Base-by-base conservation (phyloP, 2,329 filamentous ascomycete species). In the Harringtonia lauricola region DNA sequence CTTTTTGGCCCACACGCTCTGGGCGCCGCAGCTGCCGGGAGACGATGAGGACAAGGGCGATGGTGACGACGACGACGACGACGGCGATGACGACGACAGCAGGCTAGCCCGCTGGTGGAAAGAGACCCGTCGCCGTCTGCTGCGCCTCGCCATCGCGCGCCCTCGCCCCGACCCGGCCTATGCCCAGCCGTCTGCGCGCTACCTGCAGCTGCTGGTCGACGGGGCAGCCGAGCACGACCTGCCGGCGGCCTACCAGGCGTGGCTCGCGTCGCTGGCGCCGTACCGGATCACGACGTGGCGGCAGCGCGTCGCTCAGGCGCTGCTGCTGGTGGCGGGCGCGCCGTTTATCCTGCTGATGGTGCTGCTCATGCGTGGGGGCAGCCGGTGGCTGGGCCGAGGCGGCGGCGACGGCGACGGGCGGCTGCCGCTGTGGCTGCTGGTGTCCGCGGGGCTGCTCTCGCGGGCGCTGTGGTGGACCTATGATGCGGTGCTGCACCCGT, bases 1-100 rank as follows among this genome's bases (percentile, higher is more conserved):
- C 0, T 94, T 96, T 66, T 74, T 85, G 53, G 88, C 88, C 1
- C 85, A 88, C 57, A 96, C 90, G 0, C 73, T 98, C 1, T 86
- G 86, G 56, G 83, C 83, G 1, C 83, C 86, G 1, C 61, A 63
- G 12, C 49, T 72, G 7, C 66, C 68, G 58, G 60, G 6, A 2
- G 55, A 56, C 7, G 45, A 53, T 8, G 46, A 39, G 10, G 46
- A 46, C 19, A 47, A 50, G 15, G 42, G 39, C 18, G 33, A 41
- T 9, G 35, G 24, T 21, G 47, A 44, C 31, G 47, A 52, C 33
- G 19, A 52, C 14, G 21, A 49, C 2, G 39, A 47, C 45, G 38
- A 43, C 33, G 51, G 45, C 30, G 43, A 41, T 18, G 52, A 51
- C 26, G 51, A 55, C 13, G 45, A 43, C 15, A 43, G n/a, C 12